Base-by-base conservation (phyloP, 73 alveolate genomes). In the Tetrahymena thermophila region DNA sequence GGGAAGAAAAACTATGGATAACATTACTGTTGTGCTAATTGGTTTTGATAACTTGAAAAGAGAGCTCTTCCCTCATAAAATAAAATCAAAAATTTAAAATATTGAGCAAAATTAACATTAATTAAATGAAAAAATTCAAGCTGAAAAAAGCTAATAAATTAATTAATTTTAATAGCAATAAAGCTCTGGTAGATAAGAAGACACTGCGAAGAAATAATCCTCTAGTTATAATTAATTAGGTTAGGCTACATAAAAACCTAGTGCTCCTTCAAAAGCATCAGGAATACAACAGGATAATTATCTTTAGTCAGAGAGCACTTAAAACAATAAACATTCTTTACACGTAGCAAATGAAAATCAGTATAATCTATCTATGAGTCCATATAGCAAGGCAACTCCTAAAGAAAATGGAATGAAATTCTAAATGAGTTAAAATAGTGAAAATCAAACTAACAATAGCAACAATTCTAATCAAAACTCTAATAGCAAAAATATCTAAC, bases 1-100 rank as follows among this genome's bases (percentile, higher is more conserved):
- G 94, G 97, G 94, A 37, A 97, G 99, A 96, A 96, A 96, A 85
- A 98, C 98, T 31, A 56, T 94, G 94, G 99, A 98, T 93, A 98
- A 98, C 94, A 96, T 98, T 43, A 97, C 99, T 35, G 96, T 96
- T 11, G 98, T 98, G 17, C 85, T 97, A 35, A 96, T 97, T 0
- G 99, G 97, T 4, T 96, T 98, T 42, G 93, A 96, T 25, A 55
- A 94, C 21, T 85, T 56, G 15, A 96, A 96, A 50, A 95, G 57
- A 85, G 42, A 85, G 58, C 93, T 94, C 84, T 71, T 71, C 89
- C 89, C 89, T 21, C 23, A 50, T 21, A 50, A 50, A 71, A 71
- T 19, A 0, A 71, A 71, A 71, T 71, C 23, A 1, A 71, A 71
- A 71, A 71, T n/a, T 71, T 13, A 71, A 71, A 71, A 31, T 4